Percentiles rank a stretch among this genome's conserved stretches.
Conservation (phyloP, 2,329 filamentous ascomycete species). For the Pseudogymnoascus sp. region DNA sequence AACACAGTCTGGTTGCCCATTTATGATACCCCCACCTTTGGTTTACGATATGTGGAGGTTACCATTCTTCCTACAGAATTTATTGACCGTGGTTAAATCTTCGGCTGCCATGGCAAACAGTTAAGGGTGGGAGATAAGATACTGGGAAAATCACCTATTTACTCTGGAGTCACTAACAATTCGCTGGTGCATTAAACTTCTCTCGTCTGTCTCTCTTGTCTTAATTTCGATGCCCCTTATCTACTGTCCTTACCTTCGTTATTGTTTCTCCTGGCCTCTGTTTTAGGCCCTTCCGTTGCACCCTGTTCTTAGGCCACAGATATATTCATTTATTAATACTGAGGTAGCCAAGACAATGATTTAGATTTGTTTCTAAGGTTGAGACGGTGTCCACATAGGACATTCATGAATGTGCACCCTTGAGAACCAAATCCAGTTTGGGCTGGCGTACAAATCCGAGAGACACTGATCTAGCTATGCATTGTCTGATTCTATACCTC, state of each 20-base stretch:
- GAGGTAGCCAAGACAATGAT: neutral
- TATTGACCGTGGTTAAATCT: too few relatives aligned
- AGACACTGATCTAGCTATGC: neutral
- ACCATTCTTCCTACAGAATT: too few relatives aligned
- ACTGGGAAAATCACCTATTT: neutral
- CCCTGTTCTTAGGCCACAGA: neutral
- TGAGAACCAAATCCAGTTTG: neutral
- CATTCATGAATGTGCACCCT: neutral
- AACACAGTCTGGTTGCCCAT: too few relatives aligned
- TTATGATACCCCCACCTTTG: too few relatives aligned
- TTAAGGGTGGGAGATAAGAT: neutral
- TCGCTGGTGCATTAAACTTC: neutral
- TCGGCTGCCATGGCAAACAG: too few relatives aligned
- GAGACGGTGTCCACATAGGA: neutral
- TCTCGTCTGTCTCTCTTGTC: neutral
- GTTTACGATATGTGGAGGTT: too few relatives aligned
- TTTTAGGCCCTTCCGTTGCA: neutral
- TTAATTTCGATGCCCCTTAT: neutral
- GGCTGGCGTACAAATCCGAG: neutral
- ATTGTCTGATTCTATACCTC: neutral
- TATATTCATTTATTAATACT: neutral
- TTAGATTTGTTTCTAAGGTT: neutral
- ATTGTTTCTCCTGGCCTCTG: neutral
- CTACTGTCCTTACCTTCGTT: neutral
- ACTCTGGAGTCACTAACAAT: neutral